phyloP scores from a whole-genome alignment of 2,329 filamentous ascomycete species.

The Tolypocladium guangdongense region DNA sequence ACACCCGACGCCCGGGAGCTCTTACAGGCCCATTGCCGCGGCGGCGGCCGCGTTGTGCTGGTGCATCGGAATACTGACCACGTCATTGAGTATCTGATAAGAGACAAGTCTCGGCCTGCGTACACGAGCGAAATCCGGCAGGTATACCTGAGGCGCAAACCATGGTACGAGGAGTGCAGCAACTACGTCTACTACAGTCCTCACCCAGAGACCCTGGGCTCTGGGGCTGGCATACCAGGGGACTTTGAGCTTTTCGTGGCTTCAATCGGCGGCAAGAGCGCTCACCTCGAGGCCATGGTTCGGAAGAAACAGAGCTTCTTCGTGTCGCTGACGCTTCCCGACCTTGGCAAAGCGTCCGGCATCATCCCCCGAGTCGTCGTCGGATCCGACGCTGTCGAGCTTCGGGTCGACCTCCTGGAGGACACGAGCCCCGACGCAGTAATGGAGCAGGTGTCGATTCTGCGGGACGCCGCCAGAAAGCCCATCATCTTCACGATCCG shows the following conservation, averaged over 20 bases:
- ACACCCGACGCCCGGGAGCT: slow-evolving; percentile 67
- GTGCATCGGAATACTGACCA: slow-evolving; percentile 81
- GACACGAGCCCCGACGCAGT: slow-evolving; percentile 70
- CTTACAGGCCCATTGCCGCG: slow-evolving; percentile 60
- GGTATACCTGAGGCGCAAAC: slow-evolving; percentile 81
- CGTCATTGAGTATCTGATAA: slow-evolving; percentile 78
- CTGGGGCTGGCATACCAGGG: slow-evolving; percentile 15
- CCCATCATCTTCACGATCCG: slow-evolving; percentile 91
- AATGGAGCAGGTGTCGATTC: slow-evolving; percentile 66
- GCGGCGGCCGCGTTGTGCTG: slow-evolving; percentile 73
- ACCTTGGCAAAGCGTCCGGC: slow-evolving; percentile 51
- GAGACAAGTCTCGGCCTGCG: slow-evolving; percentile 83
- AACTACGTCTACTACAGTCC: slow-evolving; percentile 91
- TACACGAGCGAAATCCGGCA: slow-evolving; percentile 87
- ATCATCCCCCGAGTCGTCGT: slow-evolving; percentile 63
- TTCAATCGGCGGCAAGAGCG: slow-evolving; percentile 27
- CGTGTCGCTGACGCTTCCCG: slow-evolving; percentile 76
- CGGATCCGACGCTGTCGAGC: slow-evolving; percentile 84
- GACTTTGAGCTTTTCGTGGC: slow-evolving; percentile 28
- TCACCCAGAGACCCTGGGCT: slow-evolving; percentile 27
- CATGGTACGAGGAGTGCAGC: slow-evolving; percentile 86
- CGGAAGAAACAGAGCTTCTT: slow-evolving; percentile 74
- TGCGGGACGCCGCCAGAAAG: slow-evolving; percentile 60
- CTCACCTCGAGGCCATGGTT: slow-evolving; percentile 31
- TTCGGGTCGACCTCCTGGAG: slow-evolving; percentile 82